Evolutionary conservation across 176 grass and related monocot species (phyloP).

Genomic region (Otatea glauca): DNA sequence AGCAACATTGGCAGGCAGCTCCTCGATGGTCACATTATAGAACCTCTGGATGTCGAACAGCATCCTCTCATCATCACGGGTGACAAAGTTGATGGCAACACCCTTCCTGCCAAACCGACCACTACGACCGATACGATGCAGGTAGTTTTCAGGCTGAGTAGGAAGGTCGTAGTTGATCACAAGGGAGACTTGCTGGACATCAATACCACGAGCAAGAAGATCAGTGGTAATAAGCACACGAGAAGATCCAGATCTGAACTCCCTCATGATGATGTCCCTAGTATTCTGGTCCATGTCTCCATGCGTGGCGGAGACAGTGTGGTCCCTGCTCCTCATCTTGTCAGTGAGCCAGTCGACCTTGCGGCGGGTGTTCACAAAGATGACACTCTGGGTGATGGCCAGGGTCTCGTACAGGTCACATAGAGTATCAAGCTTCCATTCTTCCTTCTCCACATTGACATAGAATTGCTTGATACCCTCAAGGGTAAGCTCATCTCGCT

Average conservation of each 20-base stretch:
- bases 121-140: conserved; percentile 79
- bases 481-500: conserved; percentile 82
- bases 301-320: conserved; percentile 74
- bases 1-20: conserved; percentile 76
- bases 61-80: conserved; percentile 73
- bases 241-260: conserved; percentile 79
- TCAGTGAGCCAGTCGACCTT: conserved; percentile 92
- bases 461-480: conserved; percentile 89
- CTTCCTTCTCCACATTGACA: conserved; percentile 75
- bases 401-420: conserved; percentile 76
- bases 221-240: conserved; percentile 86
- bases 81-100: conserved; percentile 84
- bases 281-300: conserved; percentile 95
- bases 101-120: conserved; percentile 85
- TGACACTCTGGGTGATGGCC: conserved; percentile 84
- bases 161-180: conserved; percentile 85
- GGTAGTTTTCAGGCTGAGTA: conserved; percentile 81
- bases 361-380: conserved; percentile 84
- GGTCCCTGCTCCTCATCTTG: conserved; percentile 82
- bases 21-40: conserved; percentile 68
- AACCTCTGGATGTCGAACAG: conserved; percentile 80
- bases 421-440: conserved; percentile 84
- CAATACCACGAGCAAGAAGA: conserved; percentile 80
- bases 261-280: conserved; percentile 90
- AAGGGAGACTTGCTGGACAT: conserved; percentile 85